Evolutionary conservation across 176 grass and related monocot genomes (phyloP).

Genomic region (Alloteropsis semialata): DNA sequence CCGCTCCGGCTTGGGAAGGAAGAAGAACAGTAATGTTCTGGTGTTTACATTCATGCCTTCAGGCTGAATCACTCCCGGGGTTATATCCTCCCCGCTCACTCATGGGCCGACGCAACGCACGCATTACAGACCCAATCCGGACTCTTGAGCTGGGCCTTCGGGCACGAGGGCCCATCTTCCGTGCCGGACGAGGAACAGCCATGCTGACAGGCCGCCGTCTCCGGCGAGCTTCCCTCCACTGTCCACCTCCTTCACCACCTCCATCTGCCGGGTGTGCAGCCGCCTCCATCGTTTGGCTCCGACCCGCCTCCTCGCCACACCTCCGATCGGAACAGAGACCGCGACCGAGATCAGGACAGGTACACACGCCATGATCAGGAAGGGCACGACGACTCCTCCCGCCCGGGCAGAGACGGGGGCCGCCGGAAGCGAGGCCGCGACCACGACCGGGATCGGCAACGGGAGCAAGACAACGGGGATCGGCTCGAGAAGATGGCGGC

Average conservation of each 20-base stretch:
- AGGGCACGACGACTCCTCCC: conserved; percentile 36
- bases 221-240: conserved; percentile 49
- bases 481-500: conserved; percentile 76
- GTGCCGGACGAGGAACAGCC: no score
- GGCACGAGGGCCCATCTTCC: no score
- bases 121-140: no score
- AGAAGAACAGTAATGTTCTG: no score
- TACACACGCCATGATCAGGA: no score
- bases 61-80: no score
- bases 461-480: conserved; percentile 3
- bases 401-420: conserved; percentile 41
- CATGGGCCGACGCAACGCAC: no score
- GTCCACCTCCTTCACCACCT: conserved; percentile 9
- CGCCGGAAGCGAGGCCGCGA: conserved; percentile 38
- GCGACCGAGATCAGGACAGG: conserved; percentile 57
- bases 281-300: conserved; percentile 14
- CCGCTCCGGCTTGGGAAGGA: no score
- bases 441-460: conserved; percentile 33
- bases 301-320: conserved; percentile 21
- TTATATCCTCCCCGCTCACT: no score
- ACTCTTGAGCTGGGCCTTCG: no score
- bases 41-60: no score
- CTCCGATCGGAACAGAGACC: conserved; percentile 35
- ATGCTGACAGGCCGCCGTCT: conserved; percentile 67
- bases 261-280: no score